These are phyloP conservation scores for Lepidium aucheri DNA, from an alignment of 345 rosid species.

Conservation along the genomic window DNA sequence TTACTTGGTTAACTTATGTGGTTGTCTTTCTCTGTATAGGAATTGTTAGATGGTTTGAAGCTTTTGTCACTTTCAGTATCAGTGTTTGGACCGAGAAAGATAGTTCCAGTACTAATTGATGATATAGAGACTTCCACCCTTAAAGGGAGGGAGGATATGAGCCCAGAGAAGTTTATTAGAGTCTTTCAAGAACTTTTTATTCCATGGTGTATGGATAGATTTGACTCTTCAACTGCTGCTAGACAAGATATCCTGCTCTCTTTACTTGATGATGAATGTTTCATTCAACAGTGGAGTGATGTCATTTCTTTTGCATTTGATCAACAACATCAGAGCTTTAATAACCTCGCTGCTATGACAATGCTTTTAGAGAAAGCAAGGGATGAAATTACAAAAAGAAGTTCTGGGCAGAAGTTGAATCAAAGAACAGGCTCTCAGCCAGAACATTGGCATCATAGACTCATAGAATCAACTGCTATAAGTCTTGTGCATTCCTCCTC, in stretches of 20 bases:
- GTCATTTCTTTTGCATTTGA: conserved; percentile 47
- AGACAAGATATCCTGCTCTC: conserved; percentile 69
- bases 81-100: conserved; percentile 70
- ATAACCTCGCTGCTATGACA: conserved; percentile 36
- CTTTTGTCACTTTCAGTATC: conserved; percentile 63
- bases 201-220: conserved; percentile 74
- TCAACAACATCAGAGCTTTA: conserved; percentile 30
- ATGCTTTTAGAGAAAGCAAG: conserved; percentile 70
- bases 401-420: conserved; percentile 30
- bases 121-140: conserved; percentile 19
- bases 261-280: conserved; percentile 69
- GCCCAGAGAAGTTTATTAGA: conserved; percentile 40
- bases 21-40: conserved; percentile 43
- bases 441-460: conserved; percentile 67
- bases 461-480: conserved; percentile 69
- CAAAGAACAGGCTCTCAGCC: conserved; percentile 37
- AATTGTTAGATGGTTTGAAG: conserved; percentile 52
- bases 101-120: conserved; percentile 35
- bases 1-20: neutral
- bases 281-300: conserved; percentile 66
- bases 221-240: conserved; percentile 37
- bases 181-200: conserved; percentile 60
- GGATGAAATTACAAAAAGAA: conserved; percentile 39
- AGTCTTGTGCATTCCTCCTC: conserved; percentile 39
- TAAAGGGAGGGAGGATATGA: conserved; percentile 33